Evolutionary conservation across 345 rosid species (phyloP), one percentile per base, ranked within the genome.

Genomic region (Corchorus capsularis): DNA sequence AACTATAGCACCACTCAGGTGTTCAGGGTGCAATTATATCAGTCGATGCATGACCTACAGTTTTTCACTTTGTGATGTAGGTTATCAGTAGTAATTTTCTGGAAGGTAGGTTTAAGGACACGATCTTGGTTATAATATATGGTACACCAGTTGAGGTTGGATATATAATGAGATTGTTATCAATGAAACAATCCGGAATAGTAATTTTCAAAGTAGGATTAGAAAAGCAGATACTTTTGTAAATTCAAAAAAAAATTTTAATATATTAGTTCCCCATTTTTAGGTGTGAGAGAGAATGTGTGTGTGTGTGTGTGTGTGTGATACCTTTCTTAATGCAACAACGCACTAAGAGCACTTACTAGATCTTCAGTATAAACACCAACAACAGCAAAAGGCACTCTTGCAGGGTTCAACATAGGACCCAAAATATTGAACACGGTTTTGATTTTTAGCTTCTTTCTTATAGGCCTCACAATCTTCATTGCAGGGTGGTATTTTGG

Each of bases 351-450:
- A 32, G 34, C 41, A 6, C 87, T 80, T 83, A 94, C 98, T 79
- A 96, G 80, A 62, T 89, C 86, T 79, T 92, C 92, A 69, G 79
- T 83, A 85, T 80, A 96, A 62, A 96, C 98, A 75, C 99, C 99
- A 71, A 92, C 98, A 59, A 93, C 98, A 56, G 94, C 96, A 76
- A 81, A 96, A 61, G 93, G 89, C 15, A 92, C 97, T 7, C 85
- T 69, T 46, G 96, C 98, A 72, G 98, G 98, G 84, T 91, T 94
- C 80, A 96, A 79, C 97, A 96, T 83, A 14, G 97, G 99, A 62
- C 99, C 99, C 82, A 96, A 76, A 35, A 90, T 75, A 79, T 96
- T 96, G 83, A 94, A 96, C 52, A 94, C 89, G 0, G 99, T 94
- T 85, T 87, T 96, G 0, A 90, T 79, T 83, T 92, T 94, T 59